Evolutionary conservation across 1,139 yeast genomes (phyloP), one percentile per base, ranked within the genome.

Genomic region (Insectozyma bohioensis): DNA sequence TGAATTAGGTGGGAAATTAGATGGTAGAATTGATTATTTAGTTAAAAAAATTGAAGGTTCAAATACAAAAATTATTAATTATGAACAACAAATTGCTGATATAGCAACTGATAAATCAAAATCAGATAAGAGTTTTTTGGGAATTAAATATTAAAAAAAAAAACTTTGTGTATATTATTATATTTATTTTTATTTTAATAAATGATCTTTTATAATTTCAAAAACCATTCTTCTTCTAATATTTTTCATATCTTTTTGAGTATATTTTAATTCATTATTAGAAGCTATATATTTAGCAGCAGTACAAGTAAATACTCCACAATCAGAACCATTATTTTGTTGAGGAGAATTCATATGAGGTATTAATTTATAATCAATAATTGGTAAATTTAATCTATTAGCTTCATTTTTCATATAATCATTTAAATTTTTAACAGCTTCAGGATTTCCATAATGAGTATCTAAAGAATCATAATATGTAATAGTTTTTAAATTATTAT

Each of bases 281-380:
- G 75, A 54, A 12, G 86, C 65, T 28, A 85, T 49, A 31, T 72
- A 80, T 34, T 78, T 74, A 1, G 87, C 86, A 39, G 84, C 83
- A 36, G 87, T 76, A 56, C 97, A 85, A 6, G 95, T 77, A 51
- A 90, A 92, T 1, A 92, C 95, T 1, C 99, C 99, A 61, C 99
- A 94, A 55, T 94, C 99, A 45, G 58, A 85, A 0, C 97, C 97
- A 53, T 94, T 94, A 20, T 72, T 66, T 55, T 94, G 99, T 46
- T 82, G 87, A 0, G 98, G 98, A 22, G 90, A 76, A 16, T 68
- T 63, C 22, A 66, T 57, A 34, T 51, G 61, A 2, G 62, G 63
- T 24, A 49, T 44, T 26, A 59, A 54, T 38, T 52, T 49, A 43
- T 72, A 67, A 16, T 54, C 39, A 25, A 58, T 58, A 33, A 65